phyloP scores from a whole-genome alignment of 2,329 filamentous ascomycete species.

The Metarhizium sp. region DNA sequence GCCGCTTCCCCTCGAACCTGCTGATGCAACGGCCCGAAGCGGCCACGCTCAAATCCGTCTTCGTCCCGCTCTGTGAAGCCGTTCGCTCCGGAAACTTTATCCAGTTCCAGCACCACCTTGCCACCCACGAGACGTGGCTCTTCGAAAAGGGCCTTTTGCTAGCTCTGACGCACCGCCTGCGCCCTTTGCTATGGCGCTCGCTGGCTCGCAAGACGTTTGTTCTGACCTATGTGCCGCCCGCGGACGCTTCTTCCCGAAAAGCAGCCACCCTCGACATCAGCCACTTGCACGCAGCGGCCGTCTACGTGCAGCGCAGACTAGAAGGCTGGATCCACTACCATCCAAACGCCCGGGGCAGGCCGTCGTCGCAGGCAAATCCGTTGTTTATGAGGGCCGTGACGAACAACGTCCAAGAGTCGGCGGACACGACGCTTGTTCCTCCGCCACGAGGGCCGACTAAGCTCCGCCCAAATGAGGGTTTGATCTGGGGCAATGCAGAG shows the following conservation, averaged over 20 bases:
- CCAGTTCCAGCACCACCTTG: conserved; percentile 61
- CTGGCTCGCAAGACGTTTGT: conserved; percentile 71
- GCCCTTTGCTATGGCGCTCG: conserved; percentile 76
- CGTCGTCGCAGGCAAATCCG: conserved; percentile 34
- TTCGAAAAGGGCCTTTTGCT: conserved; percentile 67
- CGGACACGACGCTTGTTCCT: conserved; percentile 35
- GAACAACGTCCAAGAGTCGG: conserved; percentile 31
- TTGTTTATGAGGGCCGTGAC: conserved; percentile 43
- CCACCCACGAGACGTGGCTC: conserved; percentile 60
- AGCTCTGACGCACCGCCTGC: conserved; percentile 65
- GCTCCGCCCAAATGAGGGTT: conserved; percentile 47
- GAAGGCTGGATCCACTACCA: conserved; percentile 44
- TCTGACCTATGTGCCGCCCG: conserved; percentile 62
- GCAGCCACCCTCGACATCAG: conserved; percentile 68
- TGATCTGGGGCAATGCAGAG: conserved; percentile 54
- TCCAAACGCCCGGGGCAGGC: conserved; percentile 20
- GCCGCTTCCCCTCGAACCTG: conserved; percentile 62
- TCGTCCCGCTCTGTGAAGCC: conserved; percentile 62
- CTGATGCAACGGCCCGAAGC: conserved; percentile 59
- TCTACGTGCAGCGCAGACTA: conserved; percentile 54
- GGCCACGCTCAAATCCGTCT: conserved; percentile 53
- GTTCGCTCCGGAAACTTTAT: conserved; percentile 67
- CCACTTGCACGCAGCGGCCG: conserved; percentile 55
- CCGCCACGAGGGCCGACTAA: conserved; percentile 35
- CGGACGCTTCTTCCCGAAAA: conserved; percentile 42